These are phyloP conservation scores for Decorospora gaudefroyi DNA, from an alignment of 2,329 filamentous ascomycete genomes.

Conservation along the genomic window DNA sequence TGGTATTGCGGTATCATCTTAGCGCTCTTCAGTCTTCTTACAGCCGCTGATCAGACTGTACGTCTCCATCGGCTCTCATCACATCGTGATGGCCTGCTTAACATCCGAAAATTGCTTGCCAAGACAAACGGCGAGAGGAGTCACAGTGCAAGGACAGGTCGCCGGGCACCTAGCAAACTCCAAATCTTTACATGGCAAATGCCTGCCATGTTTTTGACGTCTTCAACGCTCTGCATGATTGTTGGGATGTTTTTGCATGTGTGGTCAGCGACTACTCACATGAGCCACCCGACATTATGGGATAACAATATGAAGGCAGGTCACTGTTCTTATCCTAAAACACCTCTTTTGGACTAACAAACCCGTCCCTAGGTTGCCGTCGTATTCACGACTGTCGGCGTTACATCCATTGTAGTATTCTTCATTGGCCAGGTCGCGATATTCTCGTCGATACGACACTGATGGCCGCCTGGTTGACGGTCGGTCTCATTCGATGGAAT, in stretches of 20 bases:
- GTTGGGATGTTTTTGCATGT: slow-evolving; percentile 48
- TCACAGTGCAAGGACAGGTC: slow-evolving; percentile 25
- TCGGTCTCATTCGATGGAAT: too few species aligned
- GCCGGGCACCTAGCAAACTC: slow-evolving; percentile 29
- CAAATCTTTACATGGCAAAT: slow-evolving; percentile 49
- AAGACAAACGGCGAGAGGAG: slow-evolving; percentile 30
- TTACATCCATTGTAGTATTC: slow-evolving; percentile 22
- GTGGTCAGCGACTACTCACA: slow-evolving; percentile 41
- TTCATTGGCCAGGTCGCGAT: slow-evolving; percentile 28
- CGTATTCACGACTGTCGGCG: slow-evolving; percentile 21
- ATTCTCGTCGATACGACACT: slow-evolving; percentile 11
- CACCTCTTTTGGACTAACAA: neutral
- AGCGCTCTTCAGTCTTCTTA: slow-evolving; percentile 56
- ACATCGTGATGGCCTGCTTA: slow-evolving; percentile 46
- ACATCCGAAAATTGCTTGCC: slow-evolving; percentile 45
- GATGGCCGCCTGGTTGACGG: neutral
- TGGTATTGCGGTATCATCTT: slow-evolving; percentile 55
- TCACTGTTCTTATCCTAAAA: neutral
- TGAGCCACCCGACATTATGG: slow-evolving; percentile 34
- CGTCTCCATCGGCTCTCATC: slow-evolving; percentile 51
- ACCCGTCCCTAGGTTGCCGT: slow-evolving; percentile 23
- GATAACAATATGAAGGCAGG: slow-evolving; percentile 40
- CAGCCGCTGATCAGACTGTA: slow-evolving; percentile 51
- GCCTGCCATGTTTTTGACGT: slow-evolving; percentile 45
- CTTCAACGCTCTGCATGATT: slow-evolving; percentile 46